These are phyloP conservation scores for Bretschneidera sinensis DNA, from an alignment of 345 rosid genomes.

Conservation along the genomic window DNA sequence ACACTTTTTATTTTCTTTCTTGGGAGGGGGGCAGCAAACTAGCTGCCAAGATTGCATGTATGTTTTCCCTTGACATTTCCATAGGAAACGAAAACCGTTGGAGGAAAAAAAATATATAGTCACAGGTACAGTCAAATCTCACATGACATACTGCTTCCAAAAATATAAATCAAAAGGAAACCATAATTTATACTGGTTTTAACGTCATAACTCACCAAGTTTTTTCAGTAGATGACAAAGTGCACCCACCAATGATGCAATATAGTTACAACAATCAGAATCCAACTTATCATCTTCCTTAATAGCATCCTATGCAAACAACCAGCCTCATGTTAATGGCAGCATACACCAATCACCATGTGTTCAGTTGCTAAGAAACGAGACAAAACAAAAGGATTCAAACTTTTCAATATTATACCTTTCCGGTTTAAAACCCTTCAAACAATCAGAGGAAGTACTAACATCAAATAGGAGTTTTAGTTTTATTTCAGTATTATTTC, in stretches of 20 bases:
- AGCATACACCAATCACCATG: no score
- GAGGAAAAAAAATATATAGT: not conserved
- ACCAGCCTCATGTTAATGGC: no score
- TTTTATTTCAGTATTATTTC: not conserved
- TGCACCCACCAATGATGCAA: slow-evolving; percentile 54
- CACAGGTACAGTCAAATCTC: no score
- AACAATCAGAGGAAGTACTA: not conserved
- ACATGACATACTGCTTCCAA: not conserved
- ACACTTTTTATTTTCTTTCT: no score
- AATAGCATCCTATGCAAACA: slow-evolving; percentile 33
- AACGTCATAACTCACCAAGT: slow-evolving; percentile 39
- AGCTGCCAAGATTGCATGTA: no score
- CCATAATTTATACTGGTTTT: not conserved
- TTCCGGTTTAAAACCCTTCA: not conserved
- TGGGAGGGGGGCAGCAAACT: no score
- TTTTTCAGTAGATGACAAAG: slow-evolving; percentile 72
- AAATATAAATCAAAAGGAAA: not conserved
- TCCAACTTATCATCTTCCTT: slow-evolving; percentile 38
- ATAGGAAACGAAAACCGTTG: not conserved
- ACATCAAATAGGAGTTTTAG: no score
- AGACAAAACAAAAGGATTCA: slow-evolving; percentile 2
- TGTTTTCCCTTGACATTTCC: no score
- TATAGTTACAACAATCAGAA: slow-evolving; percentile 29
- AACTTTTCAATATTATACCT: not conserved
- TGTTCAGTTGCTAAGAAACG: not conserved